phyloP scores from a whole-genome alignment of 2,329 filamentous ascomycete species.

The Neurospora sp. region DNA sequence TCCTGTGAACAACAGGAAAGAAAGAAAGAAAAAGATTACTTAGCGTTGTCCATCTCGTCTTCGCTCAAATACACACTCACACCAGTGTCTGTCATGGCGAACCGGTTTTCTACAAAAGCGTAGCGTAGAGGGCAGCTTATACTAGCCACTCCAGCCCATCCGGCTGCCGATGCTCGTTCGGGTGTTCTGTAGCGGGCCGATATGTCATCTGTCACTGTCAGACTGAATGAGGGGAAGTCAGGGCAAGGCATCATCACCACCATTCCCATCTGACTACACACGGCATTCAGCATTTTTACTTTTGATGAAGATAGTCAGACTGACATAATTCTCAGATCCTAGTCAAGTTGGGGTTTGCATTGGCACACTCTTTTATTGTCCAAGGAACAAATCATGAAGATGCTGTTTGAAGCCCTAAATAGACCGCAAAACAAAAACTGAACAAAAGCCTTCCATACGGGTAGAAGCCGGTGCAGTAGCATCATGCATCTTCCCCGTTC shows the following conservation, averaged over 20 bases:
- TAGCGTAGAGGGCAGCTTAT: background rate
- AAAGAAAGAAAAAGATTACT: background rate
- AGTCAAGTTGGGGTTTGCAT: background rate
- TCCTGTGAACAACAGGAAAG: background rate
- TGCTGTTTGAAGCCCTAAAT: background rate
- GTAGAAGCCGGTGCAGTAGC: background rate
- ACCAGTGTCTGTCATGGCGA: background rate
- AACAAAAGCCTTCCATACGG: background rate
- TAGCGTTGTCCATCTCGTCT: background rate
- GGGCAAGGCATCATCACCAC: background rate
- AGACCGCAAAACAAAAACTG: background rate
- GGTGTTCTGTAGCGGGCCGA: background rate
- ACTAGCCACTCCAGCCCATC: background rate
- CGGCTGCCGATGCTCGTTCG: background rate
- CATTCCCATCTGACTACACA: background rate
- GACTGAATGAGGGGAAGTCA: background rate
- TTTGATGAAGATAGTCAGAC: background rate
- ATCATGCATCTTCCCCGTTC: background rate
- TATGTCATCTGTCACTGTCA: background rate
- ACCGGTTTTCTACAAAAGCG: background rate
- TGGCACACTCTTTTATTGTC: background rate
- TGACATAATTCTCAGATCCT: background rate
- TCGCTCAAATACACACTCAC: background rate
- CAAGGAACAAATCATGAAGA: background rate
- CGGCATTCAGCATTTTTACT: background rate